Evolutionary conservation across 2,329 filamentous ascomycete species (phyloP).

Genomic region (Sporothrix humicola): DNA sequence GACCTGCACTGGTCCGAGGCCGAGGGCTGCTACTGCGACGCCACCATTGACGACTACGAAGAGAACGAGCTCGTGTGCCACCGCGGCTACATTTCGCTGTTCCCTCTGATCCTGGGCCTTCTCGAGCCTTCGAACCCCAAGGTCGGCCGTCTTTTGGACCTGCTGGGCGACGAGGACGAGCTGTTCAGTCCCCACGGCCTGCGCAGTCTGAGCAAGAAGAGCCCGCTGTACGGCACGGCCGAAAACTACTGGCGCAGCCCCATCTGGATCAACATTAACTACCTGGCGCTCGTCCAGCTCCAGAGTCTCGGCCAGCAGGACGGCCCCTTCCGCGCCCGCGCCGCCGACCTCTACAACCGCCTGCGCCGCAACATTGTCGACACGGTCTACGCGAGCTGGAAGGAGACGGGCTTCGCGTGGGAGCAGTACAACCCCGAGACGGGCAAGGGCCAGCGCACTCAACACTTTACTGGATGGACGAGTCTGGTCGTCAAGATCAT

Average conservation of each 20-base stretch:
- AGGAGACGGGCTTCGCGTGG: conserved; percentile 94
- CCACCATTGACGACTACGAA: conserved; percentile 93
- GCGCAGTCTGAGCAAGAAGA: conserved; percentile 82
- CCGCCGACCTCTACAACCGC: conserved; percentile 73
- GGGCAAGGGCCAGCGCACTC: conserved; percentile 89
- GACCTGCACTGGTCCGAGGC: conserved; percentile 91
- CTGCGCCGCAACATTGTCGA: conserved; percentile 85
- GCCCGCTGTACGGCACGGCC: conserved; percentile 81
- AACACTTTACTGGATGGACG: conserved; percentile 99
- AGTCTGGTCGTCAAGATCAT: conserved; percentile 97
- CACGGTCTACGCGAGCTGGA: conserved; percentile 87
- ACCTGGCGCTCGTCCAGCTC: conserved; percentile 79
- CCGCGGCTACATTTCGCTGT: conserved; percentile 93
- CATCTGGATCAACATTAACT: conserved; percentile 97
- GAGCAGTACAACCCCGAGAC: conserved; percentile 97
- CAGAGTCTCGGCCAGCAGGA: conserved; percentile 70
- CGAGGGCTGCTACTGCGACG: conserved; percentile 87
- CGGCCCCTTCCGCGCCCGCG: conserved; percentile 72
- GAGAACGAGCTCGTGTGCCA: conserved; percentile 90
- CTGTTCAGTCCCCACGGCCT: conserved; percentile 92
- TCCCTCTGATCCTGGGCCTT: conserved; percentile 88
- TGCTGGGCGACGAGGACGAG: conserved; percentile 80
- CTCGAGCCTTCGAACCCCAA: conserved; percentile 74
- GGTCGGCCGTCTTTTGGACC: conserved; percentile 74
- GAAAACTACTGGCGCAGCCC: conserved; percentile 98